Conservation (phyloP, 208 protist species). For the Trypanosoma scelopori region DNA sequence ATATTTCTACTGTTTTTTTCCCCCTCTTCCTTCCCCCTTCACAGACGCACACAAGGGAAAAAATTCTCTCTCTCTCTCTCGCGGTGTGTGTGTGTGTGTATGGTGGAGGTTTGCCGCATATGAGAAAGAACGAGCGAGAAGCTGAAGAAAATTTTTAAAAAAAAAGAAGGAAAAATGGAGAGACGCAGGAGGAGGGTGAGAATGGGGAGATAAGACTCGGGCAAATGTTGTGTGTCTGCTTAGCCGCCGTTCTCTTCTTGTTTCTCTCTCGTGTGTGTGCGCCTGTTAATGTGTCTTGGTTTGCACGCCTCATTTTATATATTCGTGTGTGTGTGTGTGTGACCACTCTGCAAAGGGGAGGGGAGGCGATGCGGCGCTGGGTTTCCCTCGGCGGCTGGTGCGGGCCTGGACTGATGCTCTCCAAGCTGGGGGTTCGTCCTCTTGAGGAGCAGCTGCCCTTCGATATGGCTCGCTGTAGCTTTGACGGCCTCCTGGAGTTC, state of each 20-base stretch:
- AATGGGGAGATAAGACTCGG: no score
- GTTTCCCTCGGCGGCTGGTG: conserved; percentile 86
- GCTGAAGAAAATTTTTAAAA: background rate
- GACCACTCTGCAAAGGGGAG: background rate
- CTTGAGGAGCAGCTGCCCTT: conserved; percentile 62
- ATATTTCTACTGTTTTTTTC: conserved; percentile 10
- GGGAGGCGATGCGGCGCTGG: conserved; percentile 57
- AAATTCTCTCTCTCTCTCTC: no score
- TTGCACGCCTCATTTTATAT: background rate
- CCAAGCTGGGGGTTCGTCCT: conserved; percentile 59
- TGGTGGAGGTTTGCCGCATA: no score
- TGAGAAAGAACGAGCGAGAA: no score
- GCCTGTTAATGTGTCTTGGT: background rate
- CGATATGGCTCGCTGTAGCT: conserved; percentile 79
- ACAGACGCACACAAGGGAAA: no score
- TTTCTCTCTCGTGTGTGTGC: background rate
- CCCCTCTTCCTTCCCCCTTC: background rate
- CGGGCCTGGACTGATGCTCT: conserved; percentile 74
- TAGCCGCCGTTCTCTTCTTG: background rate
- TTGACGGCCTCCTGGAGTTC: conserved; percentile 76
- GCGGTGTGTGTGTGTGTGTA: no score
- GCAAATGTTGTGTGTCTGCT: background rate
- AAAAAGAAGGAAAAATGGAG: background rate
- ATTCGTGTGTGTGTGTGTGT: no score
- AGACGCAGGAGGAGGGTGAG: background rate